Evolutionary conservation across 345 rosid genomes (phyloP).

Genomic region (Citrus reticulata): DNA sequence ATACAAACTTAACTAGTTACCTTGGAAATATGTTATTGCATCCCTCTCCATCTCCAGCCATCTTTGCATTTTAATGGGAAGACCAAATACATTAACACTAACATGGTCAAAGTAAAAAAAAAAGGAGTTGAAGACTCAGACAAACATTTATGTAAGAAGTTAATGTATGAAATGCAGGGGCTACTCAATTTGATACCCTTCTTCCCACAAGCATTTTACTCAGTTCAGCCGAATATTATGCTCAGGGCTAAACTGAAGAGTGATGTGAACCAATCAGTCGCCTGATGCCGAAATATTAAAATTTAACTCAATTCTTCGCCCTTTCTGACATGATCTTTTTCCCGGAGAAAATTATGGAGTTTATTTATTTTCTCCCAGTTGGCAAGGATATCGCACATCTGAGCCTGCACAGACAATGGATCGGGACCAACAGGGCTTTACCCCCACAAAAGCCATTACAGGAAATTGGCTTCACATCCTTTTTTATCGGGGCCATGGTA

Average conservation of each 20-base stretch:
- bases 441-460: background rate
- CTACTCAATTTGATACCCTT: background rate
- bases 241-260: no score
- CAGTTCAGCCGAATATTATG: background rate
- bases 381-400: background rate
- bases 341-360: background rate
- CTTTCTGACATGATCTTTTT: background rate
- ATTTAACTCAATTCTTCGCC: background rate
- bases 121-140: no score
- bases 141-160: background rate
- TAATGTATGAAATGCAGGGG: no score
- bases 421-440: background rate
- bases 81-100: background rate
- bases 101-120: no score
- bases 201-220: background rate
- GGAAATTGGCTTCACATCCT: background rate
- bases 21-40: no score
- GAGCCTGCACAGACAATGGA: background rate
- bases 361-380: background rate
- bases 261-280: no score
- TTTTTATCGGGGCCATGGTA: background rate
- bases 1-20: no score
- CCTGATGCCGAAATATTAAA: background rate
- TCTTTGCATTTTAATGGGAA: background rate
- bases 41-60: no score